Conservation (phyloP, 1,284 basidiomycete genomes). For the Leccinum variabile region DNA sequence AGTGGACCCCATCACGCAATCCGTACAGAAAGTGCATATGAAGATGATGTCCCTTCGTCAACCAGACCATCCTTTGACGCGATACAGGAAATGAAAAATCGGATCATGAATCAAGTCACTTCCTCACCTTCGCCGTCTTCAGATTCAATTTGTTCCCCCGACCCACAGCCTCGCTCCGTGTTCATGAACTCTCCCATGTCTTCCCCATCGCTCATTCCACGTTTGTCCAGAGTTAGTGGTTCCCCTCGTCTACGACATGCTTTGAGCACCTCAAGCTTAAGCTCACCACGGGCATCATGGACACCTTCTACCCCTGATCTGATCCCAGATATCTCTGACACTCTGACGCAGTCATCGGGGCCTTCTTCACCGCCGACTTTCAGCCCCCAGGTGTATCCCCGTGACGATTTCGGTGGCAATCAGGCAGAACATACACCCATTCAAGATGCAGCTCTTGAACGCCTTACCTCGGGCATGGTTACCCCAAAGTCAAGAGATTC, state of each 20-base stretch:
- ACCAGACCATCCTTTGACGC: constrained; percentile 47
- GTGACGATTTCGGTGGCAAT: constrained; percentile 15
- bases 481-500: constrained; percentile 31
- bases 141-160: constrained; percentile 20
- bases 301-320: constrained; percentile 58
- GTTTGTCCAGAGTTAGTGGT: constrained; percentile 25
- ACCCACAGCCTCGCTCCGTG: constrained; percentile 9
- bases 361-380: constrained; percentile 54
- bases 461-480: constrained; percentile 10
- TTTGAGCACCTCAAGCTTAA: constrained; percentile 32
- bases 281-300: constrained; percentile 33
- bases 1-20: constrained; percentile 6
- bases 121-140: constrained; percentile 32
- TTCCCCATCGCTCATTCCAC: constrained; percentile 35
- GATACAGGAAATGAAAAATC: constrained; percentile 63
- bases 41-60: constrained; percentile 30
- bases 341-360: constrained; percentile 53
- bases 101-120: constrained; percentile 45
- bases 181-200: constrained; percentile 13
- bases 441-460: constrained; percentile 11
- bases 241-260: constrained; percentile 32
- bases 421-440: constrained; percentile 12
- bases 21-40: constrained; percentile 5
- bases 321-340: constrained; percentile 60
- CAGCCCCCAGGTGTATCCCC: constrained; percentile 30